Evolutionary conservation across 371 early-diverging fungal species (phyloP).

Genomic region (Capniomyces stellatus): DNA sequence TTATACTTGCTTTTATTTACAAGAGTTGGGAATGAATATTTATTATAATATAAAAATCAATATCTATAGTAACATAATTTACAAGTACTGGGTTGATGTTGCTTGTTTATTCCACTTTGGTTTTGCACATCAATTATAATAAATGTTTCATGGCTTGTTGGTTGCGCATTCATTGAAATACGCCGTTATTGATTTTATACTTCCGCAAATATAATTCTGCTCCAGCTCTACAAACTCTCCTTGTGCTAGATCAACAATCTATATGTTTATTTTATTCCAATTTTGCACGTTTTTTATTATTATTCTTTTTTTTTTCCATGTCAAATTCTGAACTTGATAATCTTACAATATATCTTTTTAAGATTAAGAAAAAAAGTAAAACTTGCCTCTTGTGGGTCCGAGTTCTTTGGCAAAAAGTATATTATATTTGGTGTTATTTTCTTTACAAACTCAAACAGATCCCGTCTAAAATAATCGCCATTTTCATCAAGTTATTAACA

Average conservation of each 20-base stretch:
- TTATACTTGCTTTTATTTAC: neutral
- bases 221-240: constrained; percentile 51
- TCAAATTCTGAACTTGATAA: neutral
- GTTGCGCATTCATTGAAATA: constrained; percentile 48
- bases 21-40: neutral
- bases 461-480: constrained; percentile 11
- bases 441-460: constrained; percentile 40
- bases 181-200: constrained; percentile 41
- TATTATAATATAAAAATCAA: neutral
- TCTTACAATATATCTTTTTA: too few relatives aligned
- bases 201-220: constrained; percentile 35
- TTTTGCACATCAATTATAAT: too few relatives aligned
- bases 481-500: too few relatives aligned
- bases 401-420: constrained; percentile 72
- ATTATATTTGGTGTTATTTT: constrained; percentile 54
- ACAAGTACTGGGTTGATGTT: neutral
- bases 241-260: neutral
- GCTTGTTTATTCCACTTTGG: too few relatives aligned
- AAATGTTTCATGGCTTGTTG: neutral
- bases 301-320: neutral
- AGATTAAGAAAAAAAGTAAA: neutral
- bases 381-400: constrained; percentile 37
- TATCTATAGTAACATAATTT: neutral
- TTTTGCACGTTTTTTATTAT: neutral
- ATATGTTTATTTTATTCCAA: neutral